Percentiles rank a stretch among this genome's conserved stretches.
Conservation (phyloP, 805 yeast species). For the Candida maltosa region DNA sequence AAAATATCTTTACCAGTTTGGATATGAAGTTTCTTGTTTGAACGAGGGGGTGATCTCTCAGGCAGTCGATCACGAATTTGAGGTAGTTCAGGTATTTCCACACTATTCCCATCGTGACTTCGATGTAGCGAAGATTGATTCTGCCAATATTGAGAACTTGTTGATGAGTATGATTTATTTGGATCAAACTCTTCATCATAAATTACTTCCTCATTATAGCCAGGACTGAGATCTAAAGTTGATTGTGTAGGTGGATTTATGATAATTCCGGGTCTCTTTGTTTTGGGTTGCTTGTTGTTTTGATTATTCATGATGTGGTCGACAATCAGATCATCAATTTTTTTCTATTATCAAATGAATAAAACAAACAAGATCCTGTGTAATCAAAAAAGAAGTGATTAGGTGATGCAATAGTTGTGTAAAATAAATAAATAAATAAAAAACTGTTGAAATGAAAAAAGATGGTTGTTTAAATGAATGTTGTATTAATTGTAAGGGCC, state of each 20-base stretch:
- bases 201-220: conserved; percentile 1
- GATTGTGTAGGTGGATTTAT: conserved; percentile 2
- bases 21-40: conserved; percentile 1
- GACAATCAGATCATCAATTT: no score
- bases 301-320: conserved; percentile 1
- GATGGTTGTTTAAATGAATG: no score
- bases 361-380: no score
- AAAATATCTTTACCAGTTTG: conserved; percentile 3
- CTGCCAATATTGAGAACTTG: conserved; percentile 5
- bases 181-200: conserved; percentile 12
- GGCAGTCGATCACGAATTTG: conserved; percentile 1
- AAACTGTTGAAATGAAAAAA: no score
- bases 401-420: no score
- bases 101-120: no score
- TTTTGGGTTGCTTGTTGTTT: not conserved
- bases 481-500: no score
- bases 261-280: conserved; percentile 2
- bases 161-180: conserved; percentile 11
- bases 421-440: no score
- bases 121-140: conserved; percentile 1
- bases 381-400: no score
- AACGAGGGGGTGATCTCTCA: conserved; percentile 4
- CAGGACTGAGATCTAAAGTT: not conserved
- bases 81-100: conserved; percentile 5
- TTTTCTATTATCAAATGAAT: no score